Percentiles rank a stretch among this genome's conserved stretches.
phyloP scores from a whole-genome alignment of 495 filamentous ascomycete species.

The Annulohypoxylon nitens region DNA sequence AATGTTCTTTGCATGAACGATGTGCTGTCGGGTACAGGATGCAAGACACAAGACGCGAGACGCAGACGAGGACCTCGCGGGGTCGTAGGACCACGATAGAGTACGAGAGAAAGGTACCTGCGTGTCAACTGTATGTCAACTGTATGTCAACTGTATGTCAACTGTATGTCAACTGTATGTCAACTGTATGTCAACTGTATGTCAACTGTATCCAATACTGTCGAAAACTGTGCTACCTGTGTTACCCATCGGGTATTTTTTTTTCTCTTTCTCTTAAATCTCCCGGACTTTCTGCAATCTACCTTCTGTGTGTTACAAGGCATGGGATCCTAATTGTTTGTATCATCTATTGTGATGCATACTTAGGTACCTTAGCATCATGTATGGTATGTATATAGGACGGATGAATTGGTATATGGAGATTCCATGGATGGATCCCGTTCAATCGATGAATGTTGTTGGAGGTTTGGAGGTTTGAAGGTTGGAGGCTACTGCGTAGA shows the following conservation, averaged over 20 bases:
- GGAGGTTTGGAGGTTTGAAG: too few relatives aligned
- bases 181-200: slow-evolving; percentile 1
- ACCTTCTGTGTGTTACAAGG: slow-evolving; percentile 35
- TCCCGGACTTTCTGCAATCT: slow-evolving; percentile 38
- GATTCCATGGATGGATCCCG: too few relatives aligned
- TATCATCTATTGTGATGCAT: slow-evolving; percentile 20
- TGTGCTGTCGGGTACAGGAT: background rate
- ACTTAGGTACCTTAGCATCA: background rate
- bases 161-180: slow-evolving; percentile 3
- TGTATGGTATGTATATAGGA: background rate
- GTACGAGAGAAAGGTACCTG: background rate
- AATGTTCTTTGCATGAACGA: slow-evolving; percentile 37
- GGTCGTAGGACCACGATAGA: background rate
- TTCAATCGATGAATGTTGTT: too few relatives aligned
- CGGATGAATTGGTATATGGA: background rate
- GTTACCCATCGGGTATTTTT: slow-evolving; percentile 36
- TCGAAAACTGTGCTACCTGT: background rate
- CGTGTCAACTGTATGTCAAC: background rate
- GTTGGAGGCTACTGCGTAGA: slow-evolving; percentile 7
- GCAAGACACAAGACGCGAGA: background rate
- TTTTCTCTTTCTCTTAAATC: slow-evolving; percentile 29
- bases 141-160: background rate
- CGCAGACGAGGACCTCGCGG: background rate
- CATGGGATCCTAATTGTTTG: slow-evolving; percentile 41
- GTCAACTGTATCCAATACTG: background rate